Percentiles rank a stretch among this genome's conserved stretches.
These are phyloP conservation scores for Nigrospora osmanthi DNA, from an alignment of 2,329 filamentous ascomycete genomes.

Conservation along the genomic window DNA sequence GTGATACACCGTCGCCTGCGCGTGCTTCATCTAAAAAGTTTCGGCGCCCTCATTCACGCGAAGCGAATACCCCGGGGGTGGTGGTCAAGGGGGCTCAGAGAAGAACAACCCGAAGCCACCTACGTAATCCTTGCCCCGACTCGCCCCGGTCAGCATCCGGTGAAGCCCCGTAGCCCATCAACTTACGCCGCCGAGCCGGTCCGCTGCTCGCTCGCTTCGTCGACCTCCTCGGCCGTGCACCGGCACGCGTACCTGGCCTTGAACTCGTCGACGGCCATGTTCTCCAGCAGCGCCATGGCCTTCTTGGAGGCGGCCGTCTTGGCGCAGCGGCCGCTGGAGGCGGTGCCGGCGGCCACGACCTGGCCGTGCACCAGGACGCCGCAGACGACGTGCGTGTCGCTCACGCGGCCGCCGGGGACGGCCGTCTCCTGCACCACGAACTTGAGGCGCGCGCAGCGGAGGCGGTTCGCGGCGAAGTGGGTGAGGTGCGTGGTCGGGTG, in stretches of 20 bases:
- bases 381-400: constrained; percentile 51
- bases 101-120: no score
- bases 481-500: constrained; percentile 74
- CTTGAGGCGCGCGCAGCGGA: constrained; percentile 54
- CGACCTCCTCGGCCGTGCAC: constrained; percentile 34
- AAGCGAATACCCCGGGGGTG: no score
- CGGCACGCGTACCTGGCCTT: constrained; percentile 52
- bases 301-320: constrained; percentile 59
- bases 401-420: constrained; percentile 25
- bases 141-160: no score
- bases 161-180: no score
- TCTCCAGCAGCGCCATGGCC: constrained; percentile 41
- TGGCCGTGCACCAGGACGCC: constrained; percentile 70
- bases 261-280: constrained; percentile 47
- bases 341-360: constrained; percentile 54
- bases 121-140: no score
- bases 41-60: no score
- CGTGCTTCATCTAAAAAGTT: no score
- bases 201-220: constrained; percentile 1
- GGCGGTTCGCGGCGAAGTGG: constrained; percentile 53
- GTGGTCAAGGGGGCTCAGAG: no score
- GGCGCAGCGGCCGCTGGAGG: constrained; percentile 62
- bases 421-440: constrained; percentile 46
- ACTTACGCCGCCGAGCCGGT: not conserved
- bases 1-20: no score